These are phyloP conservation scores for Daedaleopsis sinensis DNA, from an alignment of 768 basidiomycete genomes.

Conservation along the genomic window DNA sequence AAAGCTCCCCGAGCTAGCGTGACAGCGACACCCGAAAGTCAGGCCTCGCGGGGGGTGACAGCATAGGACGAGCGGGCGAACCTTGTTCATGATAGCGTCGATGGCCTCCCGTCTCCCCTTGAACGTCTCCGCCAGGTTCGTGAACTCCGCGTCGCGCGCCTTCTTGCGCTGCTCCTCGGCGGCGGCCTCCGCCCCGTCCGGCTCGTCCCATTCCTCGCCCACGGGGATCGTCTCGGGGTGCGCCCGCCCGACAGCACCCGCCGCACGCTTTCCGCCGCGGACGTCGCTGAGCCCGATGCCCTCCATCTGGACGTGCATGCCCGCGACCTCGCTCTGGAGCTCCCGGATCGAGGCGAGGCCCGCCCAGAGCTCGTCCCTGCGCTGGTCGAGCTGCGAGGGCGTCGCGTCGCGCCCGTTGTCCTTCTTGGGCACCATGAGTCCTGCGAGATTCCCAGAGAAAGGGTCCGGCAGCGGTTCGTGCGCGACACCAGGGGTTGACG, in stretches of 20 bases:
- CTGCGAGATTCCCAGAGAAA: conserved; percentile 48
- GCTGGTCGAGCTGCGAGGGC: conserved; percentile 23
- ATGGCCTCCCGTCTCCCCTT: conserved; percentile 70
- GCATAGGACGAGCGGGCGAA: conserved; percentile 27
- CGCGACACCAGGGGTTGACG: conserved; percentile 22
- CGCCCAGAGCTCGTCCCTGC: conserved; percentile 62
- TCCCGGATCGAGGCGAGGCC: conserved; percentile 71
- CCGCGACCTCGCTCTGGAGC: conserved; percentile 71
- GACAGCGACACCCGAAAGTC: conserved; percentile 7
- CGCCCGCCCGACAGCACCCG: conserved; percentile 20
- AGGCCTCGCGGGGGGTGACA: not conserved
- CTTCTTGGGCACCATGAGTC: conserved; percentile 33
- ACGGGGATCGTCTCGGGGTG: conserved; percentile 48
- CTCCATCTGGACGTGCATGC: conserved; percentile 78
- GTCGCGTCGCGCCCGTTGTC: conserved; percentile 20
- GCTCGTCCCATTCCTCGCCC: conserved; percentile 45
- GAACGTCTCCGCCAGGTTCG: conserved; percentile 67
- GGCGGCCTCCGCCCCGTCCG: conserved; percentile 59
- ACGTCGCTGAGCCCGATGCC: conserved; percentile 47
- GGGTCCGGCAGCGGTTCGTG: conserved; percentile 46
- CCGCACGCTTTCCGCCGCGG: conserved; percentile 21
- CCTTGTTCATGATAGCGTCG: conserved; percentile 75
- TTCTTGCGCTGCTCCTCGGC: conserved; percentile 56
- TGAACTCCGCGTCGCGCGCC: conserved; percentile 67
- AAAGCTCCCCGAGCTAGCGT: conserved; percentile 58